Evolutionary conservation across 306 rosid genomes (phyloP).

Genomic region (Cucurbita argyrosperma): DNA sequence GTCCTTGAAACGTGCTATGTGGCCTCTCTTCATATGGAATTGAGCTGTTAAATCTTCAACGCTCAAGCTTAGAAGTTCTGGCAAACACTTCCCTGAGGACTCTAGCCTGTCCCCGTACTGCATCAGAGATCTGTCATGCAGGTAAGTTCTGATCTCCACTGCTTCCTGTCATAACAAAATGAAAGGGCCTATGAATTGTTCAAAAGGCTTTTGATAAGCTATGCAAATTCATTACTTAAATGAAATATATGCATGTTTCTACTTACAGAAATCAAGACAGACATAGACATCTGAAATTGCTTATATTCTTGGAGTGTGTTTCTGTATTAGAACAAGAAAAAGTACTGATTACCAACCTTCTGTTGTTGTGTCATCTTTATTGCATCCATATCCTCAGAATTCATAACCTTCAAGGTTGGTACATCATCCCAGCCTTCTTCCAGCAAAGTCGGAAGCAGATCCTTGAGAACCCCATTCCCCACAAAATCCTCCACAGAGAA

Average conservation of each 20-base stretch:
- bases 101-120: slow-evolving; percentile 73
- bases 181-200: not conserved
- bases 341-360: slow-evolving; percentile 32
- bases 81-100: slow-evolving; percentile 26
- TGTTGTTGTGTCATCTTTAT: slow-evolving; percentile 56
- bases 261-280: not conserved
- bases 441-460: slow-evolving; percentile 40
- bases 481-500: slow-evolving; percentile 66
- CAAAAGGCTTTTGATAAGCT: not conserved
- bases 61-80: slow-evolving; percentile 40
- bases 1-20: slow-evolving; percentile 63
- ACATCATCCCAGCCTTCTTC: slow-evolving; percentile 95
- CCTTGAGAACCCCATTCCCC: slow-evolving; percentile 67
- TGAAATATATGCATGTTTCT: not conserved
- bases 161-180: slow-evolving; percentile 36
- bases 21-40: slow-evolving; percentile 75
- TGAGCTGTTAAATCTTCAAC: slow-evolving; percentile 29
- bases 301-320: not conserved
- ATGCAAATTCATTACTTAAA: not conserved
- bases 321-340: not conserved
- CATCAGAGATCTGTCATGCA: slow-evolving; percentile 66
- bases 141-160: slow-evolving; percentile 64
- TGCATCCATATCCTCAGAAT: slow-evolving; percentile 58
- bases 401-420: slow-evolving; percentile 76
- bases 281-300: not conserved